These are phyloP conservation scores for Rhododendron molle DNA, from an alignment of 148 eudicot species.

Conservation along the genomic window DNA sequence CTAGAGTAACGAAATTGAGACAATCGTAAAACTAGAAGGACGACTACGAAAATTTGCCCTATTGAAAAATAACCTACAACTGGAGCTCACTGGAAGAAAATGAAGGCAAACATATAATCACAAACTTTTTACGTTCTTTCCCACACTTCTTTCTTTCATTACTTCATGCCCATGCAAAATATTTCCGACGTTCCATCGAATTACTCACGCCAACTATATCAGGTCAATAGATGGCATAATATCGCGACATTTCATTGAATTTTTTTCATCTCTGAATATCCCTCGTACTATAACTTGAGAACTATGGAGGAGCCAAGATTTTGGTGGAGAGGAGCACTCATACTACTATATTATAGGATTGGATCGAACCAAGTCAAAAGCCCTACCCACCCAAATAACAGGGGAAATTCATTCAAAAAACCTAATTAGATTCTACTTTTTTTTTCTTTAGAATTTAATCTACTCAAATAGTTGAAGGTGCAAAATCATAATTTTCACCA, in stretches of 20 bases:
- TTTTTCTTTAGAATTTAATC: not conserved
- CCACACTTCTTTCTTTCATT: not conserved
- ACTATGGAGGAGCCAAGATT: not conserved
- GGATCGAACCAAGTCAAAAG: not conserved
- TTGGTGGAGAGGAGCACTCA: not conserved
- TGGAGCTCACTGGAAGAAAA: not conserved
- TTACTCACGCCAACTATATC: not conserved
- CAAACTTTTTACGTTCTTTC: not conserved
- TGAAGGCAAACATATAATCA: not conserved
- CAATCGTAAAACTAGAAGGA: too few species aligned
- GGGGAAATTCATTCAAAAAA: not conserved
- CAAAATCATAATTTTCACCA: not conserved
- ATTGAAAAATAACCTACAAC: not conserved
- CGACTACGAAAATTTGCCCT: too few species aligned
- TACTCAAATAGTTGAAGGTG: not conserved
- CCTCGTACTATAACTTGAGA: not conserved
- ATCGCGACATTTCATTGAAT: not conserved
- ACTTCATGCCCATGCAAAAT: not conserved
- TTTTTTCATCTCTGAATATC: not conserved
- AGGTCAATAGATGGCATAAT: not conserved
- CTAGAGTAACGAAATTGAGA: too few species aligned
- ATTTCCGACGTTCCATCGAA: not conserved
- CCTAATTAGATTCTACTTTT: not conserved
- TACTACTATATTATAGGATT: not conserved
- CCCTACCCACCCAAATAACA: not conserved